phyloP scores from a whole-genome alignment of 306 rosid species.

The Prinsepia uniflora region DNA sequence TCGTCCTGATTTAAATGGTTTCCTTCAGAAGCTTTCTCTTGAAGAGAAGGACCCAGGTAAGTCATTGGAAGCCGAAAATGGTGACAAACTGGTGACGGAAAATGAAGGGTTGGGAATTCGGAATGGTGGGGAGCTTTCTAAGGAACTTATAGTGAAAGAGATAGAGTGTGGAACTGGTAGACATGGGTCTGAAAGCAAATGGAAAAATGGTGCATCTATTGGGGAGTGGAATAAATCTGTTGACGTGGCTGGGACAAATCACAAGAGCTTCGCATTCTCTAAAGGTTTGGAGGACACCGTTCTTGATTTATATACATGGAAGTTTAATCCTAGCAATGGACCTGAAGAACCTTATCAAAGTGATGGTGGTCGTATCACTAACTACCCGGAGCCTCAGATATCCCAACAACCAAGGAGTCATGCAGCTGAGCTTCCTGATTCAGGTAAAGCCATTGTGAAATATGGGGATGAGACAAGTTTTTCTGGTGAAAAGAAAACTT shows the following conservation, averaged over 20 bases:
- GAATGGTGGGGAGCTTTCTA: conserved; percentile 52
- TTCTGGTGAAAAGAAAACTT: conserved; percentile 47
- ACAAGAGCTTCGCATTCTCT: conserved; percentile 54
- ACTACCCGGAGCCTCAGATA: conserved; percentile 35
- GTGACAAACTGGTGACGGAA: conserved; percentile 54
- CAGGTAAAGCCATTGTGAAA: conserved; percentile 38
- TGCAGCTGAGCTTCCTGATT: conserved; percentile 37
- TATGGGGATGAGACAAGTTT: conserved; percentile 40
- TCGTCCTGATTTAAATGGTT: conserved; percentile 62
- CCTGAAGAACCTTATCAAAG: conserved; percentile 40
- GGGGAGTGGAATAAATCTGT: conserved; percentile 56
- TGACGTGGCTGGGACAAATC: conserved; percentile 59
- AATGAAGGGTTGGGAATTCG: conserved; percentile 38
- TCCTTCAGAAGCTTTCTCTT: conserved; percentile 62
- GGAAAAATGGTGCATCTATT: conserved; percentile 49
- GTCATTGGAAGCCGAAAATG: conserved; percentile 40
- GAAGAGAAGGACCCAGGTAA: conserved; percentile 53
- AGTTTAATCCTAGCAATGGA: conserved; percentile 60
- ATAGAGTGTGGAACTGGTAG: conserved; percentile 79
- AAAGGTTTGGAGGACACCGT: conserved; percentile 61
- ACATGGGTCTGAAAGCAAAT: conserved; percentile 58
- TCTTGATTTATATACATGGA: conserved; percentile 74
- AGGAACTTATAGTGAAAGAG: conserved; percentile 88
- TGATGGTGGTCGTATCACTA: conserved; percentile 36
- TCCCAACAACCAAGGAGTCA: conserved; percentile 44